A percentile compares a stretch with the other conserved stretches of the same genome.
Evolutionary conservation across 192 early-diverging fungal genomes (phyloP).

Genomic region (Pilaira anomala): DNA sequence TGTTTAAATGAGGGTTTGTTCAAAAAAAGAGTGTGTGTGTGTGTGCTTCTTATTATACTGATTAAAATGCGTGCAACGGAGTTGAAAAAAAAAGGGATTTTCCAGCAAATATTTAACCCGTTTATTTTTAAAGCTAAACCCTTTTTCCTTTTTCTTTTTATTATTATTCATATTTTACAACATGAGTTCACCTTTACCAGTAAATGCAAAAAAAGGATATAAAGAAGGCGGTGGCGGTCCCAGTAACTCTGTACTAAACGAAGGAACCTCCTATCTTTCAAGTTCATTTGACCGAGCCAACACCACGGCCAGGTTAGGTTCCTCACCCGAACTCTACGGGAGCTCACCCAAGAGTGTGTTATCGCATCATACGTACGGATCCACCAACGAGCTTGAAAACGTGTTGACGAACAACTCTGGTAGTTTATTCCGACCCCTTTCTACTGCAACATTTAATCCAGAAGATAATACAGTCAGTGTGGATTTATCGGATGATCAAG

Average conservation of each 20-base stretch:
- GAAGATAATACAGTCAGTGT: slow-evolving; percentile 28
- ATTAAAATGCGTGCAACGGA: too few relatives aligned
- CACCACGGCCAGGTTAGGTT: slow-evolving; percentile 9
- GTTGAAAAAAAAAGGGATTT: too few relatives aligned
- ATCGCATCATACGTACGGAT: slow-evolving; percentile 14
- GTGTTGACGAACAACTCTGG: slow-evolving; percentile 10
- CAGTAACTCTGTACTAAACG: too few relatives aligned
- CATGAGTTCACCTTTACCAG: slow-evolving; percentile 25
- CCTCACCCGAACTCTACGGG: slow-evolving; percentile 12
- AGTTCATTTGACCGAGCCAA: slow-evolving; percentile 12
- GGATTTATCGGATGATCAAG: slow-evolving; percentile 32
- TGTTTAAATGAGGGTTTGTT: too few relatives aligned
- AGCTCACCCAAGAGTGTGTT: slow-evolving; percentile 7
- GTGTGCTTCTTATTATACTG: too few relatives aligned
- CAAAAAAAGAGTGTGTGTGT: too few relatives aligned
- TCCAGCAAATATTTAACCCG: not conserved
- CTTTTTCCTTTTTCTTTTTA: slow-evolving; percentile 2
- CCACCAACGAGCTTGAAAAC: slow-evolving; percentile 13
- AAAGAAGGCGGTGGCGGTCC: not conserved
- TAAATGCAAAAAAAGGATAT: slow-evolving; percentile 16
- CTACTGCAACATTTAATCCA: slow-evolving; percentile 8
- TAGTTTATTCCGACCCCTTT: slow-evolving; percentile 20
- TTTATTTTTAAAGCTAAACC: not conserved
- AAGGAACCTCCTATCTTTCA: not conserved
- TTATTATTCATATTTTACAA: not conserved